phyloP scores from a whole-genome alignment of 2,329 filamentous ascomycete species.

The Talaromyces sp. region DNA sequence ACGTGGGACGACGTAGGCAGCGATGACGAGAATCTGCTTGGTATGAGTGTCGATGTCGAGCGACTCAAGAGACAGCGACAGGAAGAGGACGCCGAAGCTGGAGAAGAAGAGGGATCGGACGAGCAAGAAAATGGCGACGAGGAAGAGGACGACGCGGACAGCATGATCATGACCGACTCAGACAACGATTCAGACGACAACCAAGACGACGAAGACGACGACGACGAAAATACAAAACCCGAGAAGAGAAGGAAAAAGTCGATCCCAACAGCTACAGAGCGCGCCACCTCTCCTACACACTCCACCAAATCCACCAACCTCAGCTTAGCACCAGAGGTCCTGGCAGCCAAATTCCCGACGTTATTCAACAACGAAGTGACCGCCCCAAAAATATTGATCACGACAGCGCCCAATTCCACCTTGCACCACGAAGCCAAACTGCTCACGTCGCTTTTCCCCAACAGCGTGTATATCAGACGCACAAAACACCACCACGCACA shows the following conservation, averaged over 20 bases:
- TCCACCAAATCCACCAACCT: slow-evolving; percentile 56
- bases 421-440: slow-evolving; percentile 78
- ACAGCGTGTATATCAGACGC: slow-evolving; percentile 73
- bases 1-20: slow-evolving; percentile 75
- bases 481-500: slow-evolving; percentile 77
- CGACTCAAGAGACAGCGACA: slow-evolving; percentile 44
- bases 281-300: slow-evolving; percentile 51
- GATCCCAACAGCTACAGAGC: slow-evolving; percentile 37
- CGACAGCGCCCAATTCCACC: slow-evolving; percentile 82
- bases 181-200: slow-evolving; percentile 38
- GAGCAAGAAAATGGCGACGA: slow-evolving; percentile 27
- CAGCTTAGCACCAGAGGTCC: slow-evolving; percentile 55
- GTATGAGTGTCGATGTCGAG: slow-evolving; percentile 44
- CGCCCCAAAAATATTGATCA: slow-evolving; percentile 80
- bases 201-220: slow-evolving; percentile 20
- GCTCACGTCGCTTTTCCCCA: slow-evolving; percentile 76
- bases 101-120: slow-evolving; percentile 8
- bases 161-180: slow-evolving; percentile 60
- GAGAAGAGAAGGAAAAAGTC: slow-evolving; percentile 24
- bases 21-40: slow-evolving; percentile 43
- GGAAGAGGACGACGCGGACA: slow-evolving; percentile 61
- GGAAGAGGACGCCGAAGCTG: slow-evolving; percentile 39
- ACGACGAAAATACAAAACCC: slow-evolving; percentile 29
- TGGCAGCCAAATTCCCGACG: slow-evolving; percentile 56
- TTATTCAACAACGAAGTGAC: slow-evolving; percentile 51